These are phyloP conservation scores for Trichoderma arundinaceum DNA, from an alignment of 2,329 filamentous ascomycete species.

Conservation along the genomic window DNA sequence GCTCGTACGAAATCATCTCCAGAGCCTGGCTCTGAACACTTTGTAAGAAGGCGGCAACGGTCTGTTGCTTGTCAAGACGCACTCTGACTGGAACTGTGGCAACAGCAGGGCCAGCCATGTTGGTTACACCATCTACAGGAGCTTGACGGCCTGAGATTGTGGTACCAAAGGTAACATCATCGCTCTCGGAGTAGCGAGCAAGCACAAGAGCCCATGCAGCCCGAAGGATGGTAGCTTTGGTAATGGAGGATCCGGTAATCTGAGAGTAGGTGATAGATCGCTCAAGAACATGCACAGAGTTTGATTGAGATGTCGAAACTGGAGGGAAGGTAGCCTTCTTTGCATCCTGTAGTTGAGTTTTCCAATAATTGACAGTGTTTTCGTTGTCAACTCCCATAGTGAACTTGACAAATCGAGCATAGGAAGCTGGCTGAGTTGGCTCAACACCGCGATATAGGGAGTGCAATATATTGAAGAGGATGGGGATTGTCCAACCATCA, in stretches of 20 bases:
- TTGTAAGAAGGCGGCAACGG: slow-evolving; percentile 34
- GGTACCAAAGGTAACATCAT: slow-evolving; percentile 39
- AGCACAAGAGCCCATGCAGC: slow-evolving; percentile 40
- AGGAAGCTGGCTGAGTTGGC: slow-evolving; percentile 17
- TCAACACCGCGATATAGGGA: slow-evolving; percentile 25
- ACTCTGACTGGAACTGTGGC: slow-evolving; percentile 41
- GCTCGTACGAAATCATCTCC: slow-evolving; percentile 33
- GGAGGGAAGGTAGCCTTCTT: slow-evolving; percentile 28
- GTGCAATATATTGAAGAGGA: slow-evolving; percentile 17
- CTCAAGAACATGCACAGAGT: background rate
- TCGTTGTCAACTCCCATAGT: slow-evolving; percentile 16
- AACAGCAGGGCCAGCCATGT: slow-evolving; percentile 42
- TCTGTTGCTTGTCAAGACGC: slow-evolving; percentile 24
- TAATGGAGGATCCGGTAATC: slow-evolving; percentile 26
- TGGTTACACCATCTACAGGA: slow-evolving; percentile 38
- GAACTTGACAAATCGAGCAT: slow-evolving; percentile 33
- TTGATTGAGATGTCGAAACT: background rate
- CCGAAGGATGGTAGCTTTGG: slow-evolving; percentile 35
- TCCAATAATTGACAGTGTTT: slow-evolving; percentile 20
- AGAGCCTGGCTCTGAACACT: slow-evolving; percentile 18
- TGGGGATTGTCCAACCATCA: slow-evolving; percentile 35
- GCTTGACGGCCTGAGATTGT: slow-evolving; percentile 41
- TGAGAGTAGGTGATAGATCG: slow-evolving; percentile 11
- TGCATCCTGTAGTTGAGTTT: slow-evolving; percentile 10
- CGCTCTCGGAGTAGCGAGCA: slow-evolving; percentile 33